A percentile compares a stretch with the other conserved stretches of the same genome.
Evolutionary conservation across 73 alveolate species (phyloP).

Genomic region (Durusdinium trenchii): DNA sequence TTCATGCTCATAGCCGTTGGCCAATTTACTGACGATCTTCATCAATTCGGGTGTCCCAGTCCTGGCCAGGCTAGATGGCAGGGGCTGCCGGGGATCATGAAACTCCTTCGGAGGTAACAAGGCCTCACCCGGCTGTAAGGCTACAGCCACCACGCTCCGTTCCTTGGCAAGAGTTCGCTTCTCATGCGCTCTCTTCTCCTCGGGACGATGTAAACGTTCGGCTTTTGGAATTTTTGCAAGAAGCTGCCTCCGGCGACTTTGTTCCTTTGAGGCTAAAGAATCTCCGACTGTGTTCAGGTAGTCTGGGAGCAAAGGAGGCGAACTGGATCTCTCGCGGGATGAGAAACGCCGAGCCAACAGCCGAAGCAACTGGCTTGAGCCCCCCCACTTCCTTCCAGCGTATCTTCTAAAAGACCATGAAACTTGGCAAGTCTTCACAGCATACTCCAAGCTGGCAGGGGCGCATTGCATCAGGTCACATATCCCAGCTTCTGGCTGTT

Average conservation of each 20-base stretch:
- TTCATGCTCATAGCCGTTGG: background rate
- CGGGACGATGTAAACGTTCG: background rate
- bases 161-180: slow-evolving; percentile 1
- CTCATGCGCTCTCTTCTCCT: background rate
- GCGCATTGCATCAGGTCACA: slow-evolving; percentile 59
- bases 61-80: background rate
- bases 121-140: slow-evolving; percentile 31
- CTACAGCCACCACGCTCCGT: background rate
- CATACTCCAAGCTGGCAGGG: slow-evolving; percentile 6
- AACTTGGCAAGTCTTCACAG: too few species aligned
- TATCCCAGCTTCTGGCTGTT: background rate
- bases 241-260: background rate
- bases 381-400: background rate
- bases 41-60: background rate
- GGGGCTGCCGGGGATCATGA: slow-evolving; percentile 31
- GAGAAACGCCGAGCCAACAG: background rate
- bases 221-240: background rate
- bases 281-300: slow-evolving; percentile 20
- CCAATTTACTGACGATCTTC: background rate
- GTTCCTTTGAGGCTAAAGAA: background rate
- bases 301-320: slow-evolving; percentile 50
- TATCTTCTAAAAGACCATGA: background rate
- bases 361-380: background rate
- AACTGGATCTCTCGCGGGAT: background rate
- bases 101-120: background rate